phyloP scores from a whole-genome alignment of 2,329 filamentous ascomycete genomes.

The Chrysosporium queenslandicum region DNA sequence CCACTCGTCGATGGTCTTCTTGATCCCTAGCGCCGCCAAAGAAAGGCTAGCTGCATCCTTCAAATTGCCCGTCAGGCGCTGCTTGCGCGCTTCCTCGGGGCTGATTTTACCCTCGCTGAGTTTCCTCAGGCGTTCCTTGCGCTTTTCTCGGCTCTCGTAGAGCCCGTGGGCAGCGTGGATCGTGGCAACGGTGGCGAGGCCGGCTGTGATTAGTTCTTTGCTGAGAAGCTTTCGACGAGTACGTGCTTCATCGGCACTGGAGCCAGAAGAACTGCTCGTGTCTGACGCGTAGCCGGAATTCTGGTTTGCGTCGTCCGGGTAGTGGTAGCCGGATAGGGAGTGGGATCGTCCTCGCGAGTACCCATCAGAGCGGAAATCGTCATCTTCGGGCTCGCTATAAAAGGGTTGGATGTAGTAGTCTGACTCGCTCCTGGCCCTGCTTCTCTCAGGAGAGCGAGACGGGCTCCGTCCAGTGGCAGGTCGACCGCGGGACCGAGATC shows the following conservation, averaged over 20 bases:
- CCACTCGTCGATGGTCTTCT: conserved; percentile 56
- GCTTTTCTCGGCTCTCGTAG: conserved; percentile 54
- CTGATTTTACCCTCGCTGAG: conserved; percentile 56
- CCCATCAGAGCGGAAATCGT: neutral
- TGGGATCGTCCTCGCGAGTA: neutral
- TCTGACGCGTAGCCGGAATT: neutral
- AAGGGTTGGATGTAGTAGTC: conserved; percentile 37
- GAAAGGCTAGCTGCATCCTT: conserved; percentile 57
- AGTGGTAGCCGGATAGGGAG: neutral
- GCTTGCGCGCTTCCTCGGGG: conserved; percentile 51
- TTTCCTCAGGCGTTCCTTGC: conserved; percentile 49
- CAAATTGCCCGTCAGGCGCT: conserved; percentile 53
- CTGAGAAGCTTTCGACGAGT: conserved; percentile 54
- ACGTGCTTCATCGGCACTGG: conserved; percentile 53
- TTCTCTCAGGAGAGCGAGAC: conserved; percentile 35
- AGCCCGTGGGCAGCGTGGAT: conserved; percentile 59
- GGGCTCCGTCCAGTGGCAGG: conserved; percentile 41
- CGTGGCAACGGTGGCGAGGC: conserved; percentile 57
- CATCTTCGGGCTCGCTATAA: conserved; percentile 14
- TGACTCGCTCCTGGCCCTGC: conserved; percentile 38
- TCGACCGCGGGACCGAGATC: conserved; percentile 33
- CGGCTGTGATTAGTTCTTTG: conserved; percentile 56
- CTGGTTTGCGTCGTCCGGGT: neutral
- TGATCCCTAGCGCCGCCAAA: conserved; percentile 58
- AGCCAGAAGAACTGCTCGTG: conserved; percentile 40